These are phyloP conservation scores for Venturia effusa DNA, from an alignment of 2,329 filamentous ascomycete genomes.

Conservation along the genomic window DNA sequence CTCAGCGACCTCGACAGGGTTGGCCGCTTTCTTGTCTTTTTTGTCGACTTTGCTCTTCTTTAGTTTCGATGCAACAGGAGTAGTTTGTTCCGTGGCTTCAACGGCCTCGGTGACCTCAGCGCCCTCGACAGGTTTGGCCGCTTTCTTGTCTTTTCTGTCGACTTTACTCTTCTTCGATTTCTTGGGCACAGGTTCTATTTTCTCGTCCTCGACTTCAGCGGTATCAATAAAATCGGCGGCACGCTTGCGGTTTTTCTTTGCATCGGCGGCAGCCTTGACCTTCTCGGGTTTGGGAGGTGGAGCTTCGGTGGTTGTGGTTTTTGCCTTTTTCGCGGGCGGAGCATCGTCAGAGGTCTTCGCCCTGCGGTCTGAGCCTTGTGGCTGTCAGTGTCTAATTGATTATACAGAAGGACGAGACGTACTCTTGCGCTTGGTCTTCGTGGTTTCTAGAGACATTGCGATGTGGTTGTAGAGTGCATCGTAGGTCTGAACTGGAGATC, in stretches of 20 bases:
- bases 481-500: not conserved
- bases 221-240: conserved; percentile 26
- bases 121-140: conserved; percentile 17
- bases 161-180: conserved; percentile 27
- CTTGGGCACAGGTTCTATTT: conserved; percentile 19
- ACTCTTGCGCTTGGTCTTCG: conserved; percentile 35
- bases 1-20: no score
- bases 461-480: not conserved
- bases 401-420: conserved; percentile 10
- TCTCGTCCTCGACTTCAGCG: conserved; percentile 15
- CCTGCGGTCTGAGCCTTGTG: conserved; percentile 13
- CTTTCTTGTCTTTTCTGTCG: conserved; percentile 8
- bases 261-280: conserved; percentile 16
- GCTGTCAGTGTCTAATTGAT: conserved; percentile 11
- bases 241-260: conserved; percentile 20
- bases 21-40: not conserved
- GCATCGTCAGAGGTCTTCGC: conserved; percentile 8
- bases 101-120: conserved; percentile 15
- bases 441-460: not conserved
- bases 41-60: conserved; percentile 12
- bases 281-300: conserved; percentile 14
- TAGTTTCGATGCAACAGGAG: conserved; percentile 3
- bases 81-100: conserved; percentile 9
- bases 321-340: conserved; percentile 15
- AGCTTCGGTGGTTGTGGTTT: conserved; percentile 15